Conservation (phyloP, 73 alveolate species). For the Paramecium sexaurelia region DNA sequence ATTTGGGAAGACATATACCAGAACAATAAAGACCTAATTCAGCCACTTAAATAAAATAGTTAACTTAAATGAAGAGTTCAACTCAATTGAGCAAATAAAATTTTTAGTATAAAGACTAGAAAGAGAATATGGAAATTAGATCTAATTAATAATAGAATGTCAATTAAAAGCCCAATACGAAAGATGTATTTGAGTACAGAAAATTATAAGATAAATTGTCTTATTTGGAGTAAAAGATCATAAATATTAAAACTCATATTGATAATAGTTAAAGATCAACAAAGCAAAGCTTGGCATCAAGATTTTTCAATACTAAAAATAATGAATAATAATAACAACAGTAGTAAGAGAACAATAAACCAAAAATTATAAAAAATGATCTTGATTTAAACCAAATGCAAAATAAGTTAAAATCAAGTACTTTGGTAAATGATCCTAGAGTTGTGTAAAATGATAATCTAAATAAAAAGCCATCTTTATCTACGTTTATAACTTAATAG, state of each 20-base stretch:
- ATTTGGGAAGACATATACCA: background rate
- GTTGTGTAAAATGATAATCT: background rate
- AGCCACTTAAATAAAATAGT: background rate
- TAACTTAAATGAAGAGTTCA: slow-evolving; percentile 47
- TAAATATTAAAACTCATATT: slow-evolving; percentile 10
- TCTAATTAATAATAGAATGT: background rate
- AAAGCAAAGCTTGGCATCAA: slow-evolving; percentile 18
- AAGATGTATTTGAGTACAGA: background rate
- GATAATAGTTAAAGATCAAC: slow-evolving; percentile 35
- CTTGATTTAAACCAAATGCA: background rate
- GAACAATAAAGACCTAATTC: slow-evolving; percentile 27
- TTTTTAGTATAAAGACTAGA: slow-evolving; percentile 12
- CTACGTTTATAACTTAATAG: background rate
- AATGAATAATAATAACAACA: background rate
- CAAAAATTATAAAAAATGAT: background rate
- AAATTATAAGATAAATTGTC: slow-evolving; percentile 38
- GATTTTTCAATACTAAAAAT: background rate
- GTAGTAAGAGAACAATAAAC: background rate
- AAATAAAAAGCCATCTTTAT: slow-evolving; percentile 12
- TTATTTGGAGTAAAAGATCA: slow-evolving; percentile 18
- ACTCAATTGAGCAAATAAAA: background rate
- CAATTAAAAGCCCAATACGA: background rate
- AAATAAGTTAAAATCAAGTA: background rate
- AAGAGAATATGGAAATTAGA: slow-evolving; percentile 24
- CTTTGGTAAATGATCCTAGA: background rate